Conservation (phyloP, 169 alveolate genomes). For the Besnoitia besnoiti region DNA sequence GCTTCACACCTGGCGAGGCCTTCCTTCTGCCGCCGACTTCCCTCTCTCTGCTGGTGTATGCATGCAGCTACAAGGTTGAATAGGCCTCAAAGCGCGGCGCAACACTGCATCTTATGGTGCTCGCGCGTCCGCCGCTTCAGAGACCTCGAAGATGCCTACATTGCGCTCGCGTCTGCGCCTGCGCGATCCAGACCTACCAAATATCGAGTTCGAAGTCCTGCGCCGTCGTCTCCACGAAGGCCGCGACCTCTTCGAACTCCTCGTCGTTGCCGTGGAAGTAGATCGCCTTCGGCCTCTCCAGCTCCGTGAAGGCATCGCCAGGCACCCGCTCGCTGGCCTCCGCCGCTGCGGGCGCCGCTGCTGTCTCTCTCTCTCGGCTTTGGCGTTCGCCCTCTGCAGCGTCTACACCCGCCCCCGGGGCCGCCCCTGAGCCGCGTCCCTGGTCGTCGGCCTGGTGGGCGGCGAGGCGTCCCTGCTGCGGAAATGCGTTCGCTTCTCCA, state of each 20-base stretch:
- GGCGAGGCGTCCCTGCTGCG: neutral
- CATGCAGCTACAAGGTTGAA: no score
- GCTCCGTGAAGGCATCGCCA: neutral
- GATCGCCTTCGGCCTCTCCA: slow-evolving; percentile 35
- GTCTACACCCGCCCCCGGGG: neutral
- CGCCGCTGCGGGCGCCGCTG: neutral
- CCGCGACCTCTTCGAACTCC: slow-evolving; percentile 44
- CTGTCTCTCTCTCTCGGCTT: neutral
- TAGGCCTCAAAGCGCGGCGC: no score
- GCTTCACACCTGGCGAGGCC: no score
- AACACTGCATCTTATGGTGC: no score
- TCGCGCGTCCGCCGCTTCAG: no score
- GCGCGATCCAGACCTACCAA: neutral
- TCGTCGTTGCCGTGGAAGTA: slow-evolving; percentile 38
- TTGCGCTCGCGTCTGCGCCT: no score
- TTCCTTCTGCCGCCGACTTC: no score
- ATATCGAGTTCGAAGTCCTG: slow-evolving; percentile 5
- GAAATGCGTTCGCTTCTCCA: neutral
- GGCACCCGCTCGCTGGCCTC: neutral
- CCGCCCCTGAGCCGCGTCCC: no score
- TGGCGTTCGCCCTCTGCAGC: neutral
- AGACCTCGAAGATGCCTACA: no score
- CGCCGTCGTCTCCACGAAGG: slow-evolving; percentile 38
- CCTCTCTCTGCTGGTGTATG: no score
- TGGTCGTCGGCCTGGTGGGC: no score